These are phyloP conservation scores for Quillaja saponaria DNA, from an alignment of 306 rosid genomes.

Conservation along the genomic window DNA sequence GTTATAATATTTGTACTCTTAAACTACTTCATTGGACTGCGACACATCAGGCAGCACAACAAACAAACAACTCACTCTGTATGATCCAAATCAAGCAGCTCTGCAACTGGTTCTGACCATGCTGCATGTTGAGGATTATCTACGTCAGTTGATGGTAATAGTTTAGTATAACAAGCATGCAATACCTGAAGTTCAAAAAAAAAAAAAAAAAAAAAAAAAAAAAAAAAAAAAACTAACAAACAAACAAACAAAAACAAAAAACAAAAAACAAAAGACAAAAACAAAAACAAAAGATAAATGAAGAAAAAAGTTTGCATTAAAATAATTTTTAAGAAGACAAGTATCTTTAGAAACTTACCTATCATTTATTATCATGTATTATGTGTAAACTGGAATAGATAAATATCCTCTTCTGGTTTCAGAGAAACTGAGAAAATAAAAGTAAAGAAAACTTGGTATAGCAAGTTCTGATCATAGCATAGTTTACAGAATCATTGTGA, in stretches of 20 bases:
- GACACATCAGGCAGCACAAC: conserved; percentile 18
- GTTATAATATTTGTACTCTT: too few species aligned
- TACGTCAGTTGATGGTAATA: conserved; percentile 68
- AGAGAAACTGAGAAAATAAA: background rate
- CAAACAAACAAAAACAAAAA: too few species aligned
- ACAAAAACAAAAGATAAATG: background rate
- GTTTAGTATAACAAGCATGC: conserved; percentile 85
- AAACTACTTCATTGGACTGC: too few species aligned
- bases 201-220: too few species aligned
- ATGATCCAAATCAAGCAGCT: conserved; percentile 76
- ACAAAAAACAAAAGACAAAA: too few species aligned
- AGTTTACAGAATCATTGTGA: background rate
- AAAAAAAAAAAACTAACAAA: too few species aligned
- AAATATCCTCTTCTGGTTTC: background rate
- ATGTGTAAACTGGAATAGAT: too few species aligned
- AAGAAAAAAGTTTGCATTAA: too few species aligned
- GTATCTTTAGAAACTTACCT: background rate
- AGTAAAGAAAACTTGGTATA: background rate
- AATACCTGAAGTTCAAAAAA: conserved; percentile 54
- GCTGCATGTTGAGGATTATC: conserved; percentile 87
- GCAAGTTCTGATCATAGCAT: background rate
- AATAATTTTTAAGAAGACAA: too few species aligned
- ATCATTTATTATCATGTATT: background rate
- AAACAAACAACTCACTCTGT: conserved; percentile 60
- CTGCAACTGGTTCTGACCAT: conserved; percentile 73